Evolutionary conservation across 2,329 filamentous ascomycete genomes (phyloP), one percentile per base, ranked within the genome.

Genomic region (Aspergillus uvarum): DNA sequence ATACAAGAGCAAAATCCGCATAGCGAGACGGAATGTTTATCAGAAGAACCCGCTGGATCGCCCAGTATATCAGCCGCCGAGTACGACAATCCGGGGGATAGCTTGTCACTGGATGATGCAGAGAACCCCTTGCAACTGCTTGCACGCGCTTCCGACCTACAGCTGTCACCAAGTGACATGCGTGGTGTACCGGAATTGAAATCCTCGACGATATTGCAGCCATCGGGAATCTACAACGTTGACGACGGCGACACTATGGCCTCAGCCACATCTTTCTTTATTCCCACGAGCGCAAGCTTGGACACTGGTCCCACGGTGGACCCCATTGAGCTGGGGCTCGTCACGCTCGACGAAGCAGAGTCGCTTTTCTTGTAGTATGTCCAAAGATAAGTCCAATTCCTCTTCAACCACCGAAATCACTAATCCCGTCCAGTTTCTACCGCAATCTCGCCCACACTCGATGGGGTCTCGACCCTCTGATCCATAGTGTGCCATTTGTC

Each of bases 61-160:
- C 67, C 65, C 35, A 64, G 64, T 14, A 51, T 65, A 5, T 57
- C 60, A 14, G 65, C 71, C 47, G 66, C 69, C 8, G 66, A 59
- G 7, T 71, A 69, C 35, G 60, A 62, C 12, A 70, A 70, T 32
- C 68, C 70, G 16, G 79, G 82, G 42, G 84, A 86, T 56, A 82
- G 78, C 52, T 80, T 89, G 32, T 82, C 86, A 12, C 78, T 89
- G 26, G 88, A 91, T 65, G 89, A 90, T 70, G 89, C 89, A 3
- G 89, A 92, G 68, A 92, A 91, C 62, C 89, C 89, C 0, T 77
- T 91, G 5, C 89, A 92, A 71, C 77, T 91, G 16, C 84, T 92
- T 35, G 89, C 89, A 2, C 83, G 89, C 32, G 89, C 89, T 1
- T 91, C 89, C 0, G 88, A 90, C 73, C 80, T 89, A 44, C 83